Base-by-base conservation (phyloP, 306 rosid species). In the Begonia peltatifolia region DNA sequence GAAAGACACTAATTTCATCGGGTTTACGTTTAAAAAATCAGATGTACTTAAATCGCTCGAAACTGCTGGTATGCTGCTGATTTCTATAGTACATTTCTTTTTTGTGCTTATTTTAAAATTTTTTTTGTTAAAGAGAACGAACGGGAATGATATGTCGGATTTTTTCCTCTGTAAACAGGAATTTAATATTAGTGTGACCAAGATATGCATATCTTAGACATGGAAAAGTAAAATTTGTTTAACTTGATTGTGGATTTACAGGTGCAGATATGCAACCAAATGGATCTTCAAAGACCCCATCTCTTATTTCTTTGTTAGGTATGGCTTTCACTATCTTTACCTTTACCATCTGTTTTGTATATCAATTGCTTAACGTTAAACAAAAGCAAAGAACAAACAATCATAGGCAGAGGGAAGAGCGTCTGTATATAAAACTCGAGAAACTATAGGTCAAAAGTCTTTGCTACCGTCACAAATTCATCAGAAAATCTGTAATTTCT, bases 1-100 rank as follows among this genome's bases (percentile, higher is more conserved):
- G 50, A 92, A 86, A 74, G 99, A 92, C 65, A 83, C 76, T 63
- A 92, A 92, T 63, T 92, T 92, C 79, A 92, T 92, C 52, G 99
- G 96, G 64, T 92, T 79, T 71, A 92, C 96, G 53, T 92, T 57
- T 54, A 86, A 83, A 74, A 86, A 92, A 55, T 92, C 99, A 9
- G 94, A 86, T 64, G 74, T 83, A 57, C 78, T 72, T 63, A 81
- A 75, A 73, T 79, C 99, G 42, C 84, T 83, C 58, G 99, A 81
- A 71, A 69, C 64, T 71, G 74, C 96, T 65, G 96, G 99, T 86
- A 47, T 46, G 74, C 68, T 30, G 30, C 41, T 46, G 44, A 43
- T 52, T 12, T 4, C 41, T 25, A 7, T 6, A 30, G 38, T 30
- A 7, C 38, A 30, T 30, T 14, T 50, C 20, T 15, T n/a, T 17